Conservation (phyloP, 73 alveolate species). For the Paramecium octaurelia region DNA sequence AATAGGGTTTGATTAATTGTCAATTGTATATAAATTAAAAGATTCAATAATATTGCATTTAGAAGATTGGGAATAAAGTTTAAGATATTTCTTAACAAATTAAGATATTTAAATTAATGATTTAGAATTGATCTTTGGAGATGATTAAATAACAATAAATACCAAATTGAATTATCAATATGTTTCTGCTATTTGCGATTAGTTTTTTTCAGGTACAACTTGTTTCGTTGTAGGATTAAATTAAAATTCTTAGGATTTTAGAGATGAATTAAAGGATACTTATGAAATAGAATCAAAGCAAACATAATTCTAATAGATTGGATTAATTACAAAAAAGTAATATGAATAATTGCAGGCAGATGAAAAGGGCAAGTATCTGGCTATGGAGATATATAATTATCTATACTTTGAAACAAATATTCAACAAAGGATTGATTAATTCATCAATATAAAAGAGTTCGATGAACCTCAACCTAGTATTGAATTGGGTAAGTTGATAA, state of each 20-base stretch:
- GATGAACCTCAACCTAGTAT: background rate
- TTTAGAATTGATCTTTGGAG: background rate
- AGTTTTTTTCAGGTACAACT: background rate
- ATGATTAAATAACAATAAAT: background rate
- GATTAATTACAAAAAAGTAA: background rate
- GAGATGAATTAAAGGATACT: background rate
- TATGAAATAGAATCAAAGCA: background rate
- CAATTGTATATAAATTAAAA: background rate
- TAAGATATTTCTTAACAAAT: background rate
- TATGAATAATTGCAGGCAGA: background rate
- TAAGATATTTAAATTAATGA: background rate
- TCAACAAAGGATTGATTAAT: background rate
- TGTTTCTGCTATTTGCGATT: background rate
- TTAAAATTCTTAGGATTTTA: background rate
- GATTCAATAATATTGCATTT: background rate
- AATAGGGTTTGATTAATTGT: background rate
- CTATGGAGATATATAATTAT: background rate
- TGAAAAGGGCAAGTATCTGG: background rate
- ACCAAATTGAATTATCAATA: background rate
- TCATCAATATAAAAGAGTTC: background rate
- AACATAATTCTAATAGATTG: background rate
- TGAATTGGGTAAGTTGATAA: background rate
- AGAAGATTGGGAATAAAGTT: background rate
- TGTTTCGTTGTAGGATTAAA: background rate
- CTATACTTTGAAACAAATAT: background rate